Conservation (phyloP, 192 early-diverging fungal genomes). For the Coemansia erecta region DNA sequence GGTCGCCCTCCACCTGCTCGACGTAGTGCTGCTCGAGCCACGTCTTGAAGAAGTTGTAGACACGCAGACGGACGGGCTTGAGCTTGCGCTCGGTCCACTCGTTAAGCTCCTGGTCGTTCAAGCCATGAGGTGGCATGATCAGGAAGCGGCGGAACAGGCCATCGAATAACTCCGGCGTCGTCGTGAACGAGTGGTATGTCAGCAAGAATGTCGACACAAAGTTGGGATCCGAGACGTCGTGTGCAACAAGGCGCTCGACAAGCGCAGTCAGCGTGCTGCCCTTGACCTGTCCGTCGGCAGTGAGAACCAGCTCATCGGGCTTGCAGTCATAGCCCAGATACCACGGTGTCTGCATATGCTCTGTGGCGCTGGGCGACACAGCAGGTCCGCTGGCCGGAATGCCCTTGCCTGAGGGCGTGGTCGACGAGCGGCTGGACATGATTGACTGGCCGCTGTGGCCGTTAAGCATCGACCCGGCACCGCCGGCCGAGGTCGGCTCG, state of each 20-base stretch:
- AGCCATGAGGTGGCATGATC: conserved; percentile 66
- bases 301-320: conserved; percentile 73
- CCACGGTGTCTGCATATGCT: conserved; percentile 61
- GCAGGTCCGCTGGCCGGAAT: conserved; percentile 7
- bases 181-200: conserved; percentile 92
- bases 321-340: conserved; percentile 78
- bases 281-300: conserved; percentile 84
- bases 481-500: conserved; percentile 17
- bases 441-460: conserved; percentile 25
- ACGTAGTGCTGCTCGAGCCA: conserved; percentile 93
- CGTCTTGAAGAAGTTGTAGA: conserved; percentile 92
- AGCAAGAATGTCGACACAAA: conserved; percentile 88
- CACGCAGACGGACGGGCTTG: conserved; percentile 87
- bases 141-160: conserved; percentile 75
- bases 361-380: conserved; percentile 3
- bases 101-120: conserved; percentile 64
- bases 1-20: conserved; percentile 74
- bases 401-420: conserved; percentile 25
- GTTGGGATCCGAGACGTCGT: conserved; percentile 77
- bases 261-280: conserved; percentile 86
- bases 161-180: conserved; percentile 72
- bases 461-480: conserved; percentile 9
- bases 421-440: conserved; percentile 33
- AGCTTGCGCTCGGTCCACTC: conserved; percentile 85
- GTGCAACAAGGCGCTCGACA: conserved; percentile 85